Conservation (phyloP, 768 basidiomycete genomes). For the Gymnopilus junonius region DNA sequence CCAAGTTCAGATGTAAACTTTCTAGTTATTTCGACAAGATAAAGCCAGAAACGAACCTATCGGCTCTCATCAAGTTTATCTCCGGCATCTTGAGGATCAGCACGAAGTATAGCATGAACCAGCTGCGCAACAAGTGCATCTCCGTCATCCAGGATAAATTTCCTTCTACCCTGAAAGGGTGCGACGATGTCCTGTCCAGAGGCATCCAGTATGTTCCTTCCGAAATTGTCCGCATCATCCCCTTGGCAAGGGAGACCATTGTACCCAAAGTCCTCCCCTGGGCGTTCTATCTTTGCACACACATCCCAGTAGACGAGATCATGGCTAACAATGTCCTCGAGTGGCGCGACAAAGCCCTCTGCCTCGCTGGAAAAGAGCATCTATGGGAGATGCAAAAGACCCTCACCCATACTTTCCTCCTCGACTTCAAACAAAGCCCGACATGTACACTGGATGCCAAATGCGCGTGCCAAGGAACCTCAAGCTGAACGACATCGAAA, state of each 20-base stretch:
- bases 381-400: constrained; percentile 45
- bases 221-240: constrained; percentile 44
- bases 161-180: constrained; percentile 43
- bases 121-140: constrained; percentile 43
- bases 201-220: constrained; percentile 40
- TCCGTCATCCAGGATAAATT: constrained; percentile 43
- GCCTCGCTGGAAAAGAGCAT: constrained; percentile 42
- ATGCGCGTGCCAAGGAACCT: constrained; percentile 25
- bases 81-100: constrained; percentile 46
- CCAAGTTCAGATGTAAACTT: background rate
- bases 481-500: constrained; percentile 36
- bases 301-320: constrained; percentile 39
- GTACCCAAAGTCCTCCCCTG: constrained; percentile 47
- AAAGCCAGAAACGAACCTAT: constrained; percentile 34
- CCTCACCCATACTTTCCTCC: constrained; percentile 38
- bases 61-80: constrained; percentile 42
- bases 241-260: constrained; percentile 42
- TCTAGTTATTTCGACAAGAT: constrained; percentile 44
- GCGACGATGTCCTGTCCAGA: constrained; percentile 40
- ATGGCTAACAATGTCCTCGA: constrained; percentile 38
- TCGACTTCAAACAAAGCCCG: constrained; percentile 37
- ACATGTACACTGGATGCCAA: constrained; percentile 33
- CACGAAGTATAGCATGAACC: constrained; percentile 46
- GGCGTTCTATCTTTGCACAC: constrained; percentile 50
- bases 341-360: constrained; percentile 46